Conservation (phyloP, 805 yeast genomes). For the Myxozyma geophila region DNA sequence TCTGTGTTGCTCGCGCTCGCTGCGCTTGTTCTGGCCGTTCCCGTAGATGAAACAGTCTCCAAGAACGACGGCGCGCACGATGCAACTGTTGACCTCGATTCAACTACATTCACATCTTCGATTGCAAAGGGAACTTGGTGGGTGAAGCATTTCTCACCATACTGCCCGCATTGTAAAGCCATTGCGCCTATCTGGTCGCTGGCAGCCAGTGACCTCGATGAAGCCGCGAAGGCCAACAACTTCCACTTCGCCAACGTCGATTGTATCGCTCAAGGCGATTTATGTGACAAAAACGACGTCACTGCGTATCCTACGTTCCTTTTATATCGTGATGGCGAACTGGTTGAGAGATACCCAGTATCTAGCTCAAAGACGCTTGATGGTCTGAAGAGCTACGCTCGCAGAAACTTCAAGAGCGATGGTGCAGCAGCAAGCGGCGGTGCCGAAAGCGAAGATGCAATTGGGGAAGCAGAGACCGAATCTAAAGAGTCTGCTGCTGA, state of each 20-base stretch:
- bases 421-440: constrained; percentile 1
- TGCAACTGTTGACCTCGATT: constrained; percentile 31
- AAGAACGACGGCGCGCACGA: constrained; percentile 1
- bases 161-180: constrained; percentile 78
- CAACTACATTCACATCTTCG: constrained; percentile 13
- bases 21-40: constrained; percentile 9
- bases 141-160: constrained; percentile 89
- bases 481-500: not conserved
- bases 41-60: constrained; percentile 12
- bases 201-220: constrained; percentile 60
- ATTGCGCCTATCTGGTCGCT: constrained; percentile 84
- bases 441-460: constrained; percentile 12
- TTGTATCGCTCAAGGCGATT: constrained; percentile 84
- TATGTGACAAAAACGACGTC: constrained; percentile 72
- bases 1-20: constrained; percentile 7
- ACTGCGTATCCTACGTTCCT: constrained; percentile 70
- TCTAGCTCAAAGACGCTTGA: constrained; percentile 20
- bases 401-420: constrained; percentile 6
- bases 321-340: constrained; percentile 54
- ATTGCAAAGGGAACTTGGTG: constrained; percentile 60
- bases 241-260: constrained; percentile 73
- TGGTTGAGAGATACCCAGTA: constrained; percentile 38
- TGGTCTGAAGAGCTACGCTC: constrained; percentile 28
- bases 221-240: constrained; percentile 51
- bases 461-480: not conserved